Percentiles rank a stretch among this genome's conserved stretches.
These are phyloP conservation scores for Ambrosia trifida DNA, from an alignment of 129 eudicot species.

Conservation along the genomic window DNA sequence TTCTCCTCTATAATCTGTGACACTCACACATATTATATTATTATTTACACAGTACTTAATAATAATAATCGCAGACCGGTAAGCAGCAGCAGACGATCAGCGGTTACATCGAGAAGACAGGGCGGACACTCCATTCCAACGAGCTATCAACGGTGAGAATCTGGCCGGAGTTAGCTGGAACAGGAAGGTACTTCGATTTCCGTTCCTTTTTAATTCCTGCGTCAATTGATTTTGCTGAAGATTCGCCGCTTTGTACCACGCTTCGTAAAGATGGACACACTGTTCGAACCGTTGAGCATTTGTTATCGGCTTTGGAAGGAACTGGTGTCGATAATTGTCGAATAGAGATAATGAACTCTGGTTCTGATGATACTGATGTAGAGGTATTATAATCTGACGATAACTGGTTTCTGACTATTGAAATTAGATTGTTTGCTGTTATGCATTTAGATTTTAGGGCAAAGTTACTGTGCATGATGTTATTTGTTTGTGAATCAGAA, in stretches of 20 bases:
- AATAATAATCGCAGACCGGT: constrained; percentile 53
- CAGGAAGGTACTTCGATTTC: constrained; percentile 68
- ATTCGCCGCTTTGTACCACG: constrained; percentile 76
- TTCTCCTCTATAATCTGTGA: background rate
- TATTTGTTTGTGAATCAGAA: background rate
- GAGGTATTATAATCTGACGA: constrained; percentile 50
- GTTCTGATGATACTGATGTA: constrained; percentile 24
- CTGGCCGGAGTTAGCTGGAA: constrained; percentile 69
- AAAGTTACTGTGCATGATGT: background rate
- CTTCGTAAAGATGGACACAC: constrained; percentile 52
- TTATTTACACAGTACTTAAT: background rate
- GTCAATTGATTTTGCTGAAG: constrained; percentile 54
- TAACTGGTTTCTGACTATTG: constrained; percentile 4
- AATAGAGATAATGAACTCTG: constrained; percentile 46
- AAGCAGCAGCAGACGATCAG: constrained; percentile 77
- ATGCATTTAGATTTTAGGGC: background rate
- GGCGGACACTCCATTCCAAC: constrained; percentile 80
- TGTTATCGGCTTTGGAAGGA: constrained; percentile 93
- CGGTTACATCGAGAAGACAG: constrained; percentile 58
- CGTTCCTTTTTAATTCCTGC: constrained; percentile 61
- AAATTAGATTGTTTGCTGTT: too few relatives aligned
- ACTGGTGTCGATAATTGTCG: constrained; percentile 83
- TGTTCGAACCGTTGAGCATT: constrained; percentile 78
- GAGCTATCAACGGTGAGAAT: constrained; percentile 52
- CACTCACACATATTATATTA: too few relatives aligned